Evolutionary conservation across 371 early-diverging fungal species (phyloP), one percentile per base, ranked within the genome.

Genomic region (Entomophthora muscae): DNA sequence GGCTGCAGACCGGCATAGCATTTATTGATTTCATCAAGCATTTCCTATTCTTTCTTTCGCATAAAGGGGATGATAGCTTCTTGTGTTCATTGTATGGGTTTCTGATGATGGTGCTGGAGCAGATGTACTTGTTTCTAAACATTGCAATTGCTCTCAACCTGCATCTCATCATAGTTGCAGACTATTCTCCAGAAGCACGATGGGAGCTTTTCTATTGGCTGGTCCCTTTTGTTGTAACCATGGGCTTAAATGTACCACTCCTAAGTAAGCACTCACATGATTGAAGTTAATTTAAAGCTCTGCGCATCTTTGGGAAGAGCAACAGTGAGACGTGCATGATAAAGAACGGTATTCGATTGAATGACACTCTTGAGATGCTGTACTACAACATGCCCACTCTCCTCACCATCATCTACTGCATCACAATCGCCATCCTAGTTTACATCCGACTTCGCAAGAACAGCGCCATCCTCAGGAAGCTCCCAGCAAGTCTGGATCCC

Each of bases 181-280:
- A 26, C 28, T 55, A 24, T 55, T 5, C 22, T 21, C 55, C 55
- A 5, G 31, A 61, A 1, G 30, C 33, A 32, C 3, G 55, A 27
- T 55, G 55, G 55, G 55, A 55, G 26, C 55, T 55, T 3, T 55
- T 5, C 55, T 55, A 55, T 21, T 55, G 55, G 55, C 55, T 55
- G 24, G 55, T 1, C 66, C 66, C 21, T 67, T 66, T 61, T 66
- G 57, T 23, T 67, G 30, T 5, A 69, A 67, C 2, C 66, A 64
- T n/a, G 65, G 67, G 0, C 68, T 69, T 60, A 69, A 29, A 33
- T 71, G 68, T 32, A 67, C 67, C 32, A 86, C 70, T 57, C 5
- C 28, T 55, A 55, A 21, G 55, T 55, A 26, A 55, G 23, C 31
- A 13, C 24, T 13, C 7, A 26, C 17, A 51, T 22, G 22, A 61